Evolutionary conservation across 345 rosid genomes (phyloP).

Genomic region (Corymbia maculata): DNA sequence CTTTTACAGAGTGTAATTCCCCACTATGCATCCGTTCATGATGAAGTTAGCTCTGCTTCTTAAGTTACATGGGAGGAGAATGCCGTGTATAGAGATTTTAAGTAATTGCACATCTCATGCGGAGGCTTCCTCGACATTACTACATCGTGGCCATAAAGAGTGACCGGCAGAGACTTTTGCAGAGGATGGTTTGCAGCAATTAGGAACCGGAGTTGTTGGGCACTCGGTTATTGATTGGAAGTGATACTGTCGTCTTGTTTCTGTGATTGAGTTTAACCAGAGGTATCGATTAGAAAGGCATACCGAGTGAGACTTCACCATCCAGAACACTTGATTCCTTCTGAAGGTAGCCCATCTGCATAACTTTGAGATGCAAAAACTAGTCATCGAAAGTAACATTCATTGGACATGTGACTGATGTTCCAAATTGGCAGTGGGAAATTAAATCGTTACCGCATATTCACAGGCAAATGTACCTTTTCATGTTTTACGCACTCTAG

Average conservation of each 20-base stretch:
- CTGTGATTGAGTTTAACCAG: neutral
- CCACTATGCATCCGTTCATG: neutral
- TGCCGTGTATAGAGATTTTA: neutral
- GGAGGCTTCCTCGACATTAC: neutral
- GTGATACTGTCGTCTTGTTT: neutral
- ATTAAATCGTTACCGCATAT: neutral
- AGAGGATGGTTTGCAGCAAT: neutral
- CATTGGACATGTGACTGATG: neutral
- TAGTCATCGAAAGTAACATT: neutral
- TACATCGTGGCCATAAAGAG: neutral
- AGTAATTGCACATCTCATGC: neutral
- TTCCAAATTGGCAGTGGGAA: neutral
- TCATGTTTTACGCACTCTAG: neutral
- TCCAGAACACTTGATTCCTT: neutral
- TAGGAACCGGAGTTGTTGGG: neutral
- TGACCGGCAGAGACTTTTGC: neutral
- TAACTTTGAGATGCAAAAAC: neutral
- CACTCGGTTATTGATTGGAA: neutral
- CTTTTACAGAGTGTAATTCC: neutral
- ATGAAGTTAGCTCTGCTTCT: neutral
- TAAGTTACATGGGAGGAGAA: neutral
- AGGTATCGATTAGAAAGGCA: neutral
- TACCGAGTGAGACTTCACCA: neutral
- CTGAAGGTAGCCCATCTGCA: neutral
- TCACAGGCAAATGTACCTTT: neutral